Evolutionary conservation across 176 grass and related monocot genomes (phyloP), one percentile per base, ranked within the genome.

Genomic region (Echinochloa phyllopogon): DNA sequence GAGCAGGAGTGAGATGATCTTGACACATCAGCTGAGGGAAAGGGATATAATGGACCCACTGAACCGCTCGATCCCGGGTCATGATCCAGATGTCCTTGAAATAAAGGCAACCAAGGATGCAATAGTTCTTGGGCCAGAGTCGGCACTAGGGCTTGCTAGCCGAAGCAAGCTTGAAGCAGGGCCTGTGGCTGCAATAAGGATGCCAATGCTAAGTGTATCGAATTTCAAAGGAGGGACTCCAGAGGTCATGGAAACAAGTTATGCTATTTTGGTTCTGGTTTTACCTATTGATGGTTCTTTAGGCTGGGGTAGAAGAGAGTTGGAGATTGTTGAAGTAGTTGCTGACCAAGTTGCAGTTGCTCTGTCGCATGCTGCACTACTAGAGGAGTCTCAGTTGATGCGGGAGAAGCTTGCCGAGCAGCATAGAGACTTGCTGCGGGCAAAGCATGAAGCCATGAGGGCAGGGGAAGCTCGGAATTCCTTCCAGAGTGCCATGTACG

Each of bases 141-240:
- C 91, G 10, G 6, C 59, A 0, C 91, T 97, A 41, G 94, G 78
- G 6, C 47, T 79, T 78, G 89, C 89, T 47, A 97, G 91, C 80
- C 77, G 78, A 76, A 82, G 69, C 65, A 60, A 64, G 63, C 47
- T 80, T 65, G 87, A 93, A 52, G 60, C 78, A 1, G 91, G 89
- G 58, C 45, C 83, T 58, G 87, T 92, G 0, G 85, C 92, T 10
- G 94, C 89, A 8, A 94, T 97, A 78, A 85, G 94, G 41, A 92
- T 94, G 94, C 94, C 91, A 1, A 90, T 97, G 89, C 53, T 97
- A 42, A 91, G 86, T 25, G 91, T 86, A 8, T 97, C 91, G 0
- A 92, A 97, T 75, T 97, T 97, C 82, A 97, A 97, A 92, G 94
- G 94, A 51, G 94, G 94, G 57, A 97, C 94, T 12, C 94, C 94